A percentile compares a stretch with the other conserved stretches of the same genome.
phyloP scores from a whole-genome alignment of 176 grass and related monocot genomes.

The Musa acuminata region DNA sequence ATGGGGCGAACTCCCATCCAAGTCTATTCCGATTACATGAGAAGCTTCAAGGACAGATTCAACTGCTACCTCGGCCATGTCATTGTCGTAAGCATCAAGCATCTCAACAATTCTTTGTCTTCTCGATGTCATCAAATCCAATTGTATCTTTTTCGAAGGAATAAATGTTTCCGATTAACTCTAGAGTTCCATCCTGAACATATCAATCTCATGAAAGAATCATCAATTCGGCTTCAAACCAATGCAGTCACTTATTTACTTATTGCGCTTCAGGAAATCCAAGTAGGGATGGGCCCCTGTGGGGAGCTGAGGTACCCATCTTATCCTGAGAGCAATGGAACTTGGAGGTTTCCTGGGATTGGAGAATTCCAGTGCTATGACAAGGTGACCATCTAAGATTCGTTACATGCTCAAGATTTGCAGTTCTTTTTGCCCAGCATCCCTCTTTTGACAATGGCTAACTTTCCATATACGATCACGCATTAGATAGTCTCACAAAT shows the following conservation, averaged over 20 bases:
- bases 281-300: slow-evolving; percentile 91
- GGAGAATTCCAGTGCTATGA: slow-evolving; percentile 93
- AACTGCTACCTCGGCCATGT: slow-evolving; percentile 53
- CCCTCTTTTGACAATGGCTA: too few species aligned
- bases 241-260: too few species aligned
- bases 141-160: too few species aligned
- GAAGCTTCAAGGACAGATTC: slow-evolving; percentile 78
- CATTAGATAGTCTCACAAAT: too few species aligned
- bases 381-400: slow-evolving; percentile 32
- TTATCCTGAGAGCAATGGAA: slow-evolving; percentile 92
- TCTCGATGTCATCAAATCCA: too few species aligned
- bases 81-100: slow-evolving; percentile 45
- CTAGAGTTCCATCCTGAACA: too few species aligned
- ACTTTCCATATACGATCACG: too few species aligned
- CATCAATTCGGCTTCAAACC: too few species aligned
- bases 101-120: too few species aligned
- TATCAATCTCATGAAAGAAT: too few species aligned
- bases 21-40: slow-evolving; percentile 93
- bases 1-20: slow-evolving; percentile 75
- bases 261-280: slow-evolving; percentile 52
- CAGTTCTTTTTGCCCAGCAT: not conserved
- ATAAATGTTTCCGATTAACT: too few species aligned
- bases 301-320: slow-evolving; percentile 90
- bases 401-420: not conserved
- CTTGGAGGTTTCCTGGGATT: slow-evolving; percentile 88